Evolutionary conservation across 192 early-diverging fungal genomes (phyloP).

Genomic region (Radiomyces spectabilis): DNA sequence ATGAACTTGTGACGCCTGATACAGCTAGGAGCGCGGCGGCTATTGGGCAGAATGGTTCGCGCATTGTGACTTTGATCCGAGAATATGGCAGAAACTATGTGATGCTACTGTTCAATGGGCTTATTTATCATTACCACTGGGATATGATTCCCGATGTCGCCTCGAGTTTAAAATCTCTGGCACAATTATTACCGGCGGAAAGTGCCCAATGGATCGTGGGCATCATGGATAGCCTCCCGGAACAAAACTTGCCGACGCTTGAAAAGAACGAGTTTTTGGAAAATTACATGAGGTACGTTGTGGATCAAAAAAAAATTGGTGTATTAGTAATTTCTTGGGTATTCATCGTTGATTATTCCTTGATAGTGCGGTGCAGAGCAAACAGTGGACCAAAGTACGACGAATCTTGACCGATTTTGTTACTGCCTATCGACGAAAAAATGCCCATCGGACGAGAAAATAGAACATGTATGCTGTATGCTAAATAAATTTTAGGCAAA

Average conservation of each 20-base stretch:
- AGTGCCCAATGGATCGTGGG: constrained; percentile 39
- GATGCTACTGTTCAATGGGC: constrained; percentile 40
- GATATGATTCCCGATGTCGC: constrained; percentile 50
- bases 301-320: no score
- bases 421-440: constrained; percentile 44
- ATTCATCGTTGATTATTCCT: background rate
- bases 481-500: no score
- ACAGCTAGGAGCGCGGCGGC: background rate
- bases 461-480: no score
- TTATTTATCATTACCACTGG: constrained; percentile 45
- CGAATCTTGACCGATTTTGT: constrained; percentile 52
- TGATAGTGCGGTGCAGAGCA: constrained; percentile 39
- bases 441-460: no score
- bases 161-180: constrained; percentile 35
- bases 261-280: constrained; percentile 44
- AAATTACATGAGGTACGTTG: constrained; percentile 47
- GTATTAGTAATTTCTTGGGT: background rate
- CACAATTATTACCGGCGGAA: constrained; percentile 40
- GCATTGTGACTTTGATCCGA: constrained; percentile 32
- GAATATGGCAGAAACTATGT: constrained; percentile 35
- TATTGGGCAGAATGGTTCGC: constrained; percentile 13
- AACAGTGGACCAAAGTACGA: constrained; percentile 43
- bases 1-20: constrained; percentile 9
- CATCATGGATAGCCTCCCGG: constrained; percentile 34
- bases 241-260: constrained; percentile 32